Evolutionary conservation across 495 filamentous ascomycete species (phyloP), one percentile per base, ranked within the genome.

Genomic region (Tuber indicum): DNA sequence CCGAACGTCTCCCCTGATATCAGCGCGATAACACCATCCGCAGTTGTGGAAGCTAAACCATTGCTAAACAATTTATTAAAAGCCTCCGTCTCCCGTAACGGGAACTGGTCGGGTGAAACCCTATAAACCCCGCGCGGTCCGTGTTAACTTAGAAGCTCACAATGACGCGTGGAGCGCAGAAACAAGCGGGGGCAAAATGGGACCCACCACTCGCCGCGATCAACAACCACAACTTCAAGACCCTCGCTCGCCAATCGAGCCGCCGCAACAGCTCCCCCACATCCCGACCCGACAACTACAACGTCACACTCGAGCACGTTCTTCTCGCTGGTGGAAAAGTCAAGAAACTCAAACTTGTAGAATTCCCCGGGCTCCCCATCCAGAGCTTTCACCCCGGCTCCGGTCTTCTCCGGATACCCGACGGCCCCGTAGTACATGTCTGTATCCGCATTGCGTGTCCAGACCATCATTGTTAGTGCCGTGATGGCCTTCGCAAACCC

Each of bases 241-340:
- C 90, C 92, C 3, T 89, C 91, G 80, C 93, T 90, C 17, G 94
- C 90, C 7, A 97, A 85, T 42, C 91, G 91, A 85, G 94, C 94
- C 19, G 94, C 94, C 44, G 88, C 89, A 0, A 97, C 94, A 0
- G 87, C 92, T n/a, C 92, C 94, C 72, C 94, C 94, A 80, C 92
- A 95, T 26, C 94, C 94, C 73, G 92, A 94, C 2, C 94, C 94
- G 9, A 97, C 88, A 76, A 97, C 89, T 23, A 96, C 90, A 2
- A 96, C 90, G 82, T 97, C 94, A 6, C 91, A 91, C 58, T 94
- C 90, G 73, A 97, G 82, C 8, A 86, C 85, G 16, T 83, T 82
- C 39, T 70, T 39, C 49, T 75, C 47, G 9, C 46, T 45, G 0
- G 87, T 81, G 5, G 87, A 84, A 43, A 90, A 84, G 52, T 89